Base-by-base conservation (phyloP, 371 early-diverging fungal genomes). In the Mucor racemosus region DNA sequence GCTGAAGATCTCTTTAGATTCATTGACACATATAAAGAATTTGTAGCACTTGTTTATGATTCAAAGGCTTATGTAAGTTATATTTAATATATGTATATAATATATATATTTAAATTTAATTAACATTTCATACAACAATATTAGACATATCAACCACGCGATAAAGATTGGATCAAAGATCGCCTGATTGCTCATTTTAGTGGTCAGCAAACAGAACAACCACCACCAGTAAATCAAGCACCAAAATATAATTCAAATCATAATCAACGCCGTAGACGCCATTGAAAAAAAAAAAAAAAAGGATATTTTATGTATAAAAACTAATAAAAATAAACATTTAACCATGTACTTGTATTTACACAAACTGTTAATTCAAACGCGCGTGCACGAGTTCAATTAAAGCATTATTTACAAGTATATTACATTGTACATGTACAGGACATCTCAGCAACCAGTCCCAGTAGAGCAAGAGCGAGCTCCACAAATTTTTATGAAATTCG, bases 161-260 rank as follows among this genome's bases (percentile, higher is more conserved):
- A 82, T 61, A 82, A 75, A 65, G 76, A 75, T 34, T 82, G 83
- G 83, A 78, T 82, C 53, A 82, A 82, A 40, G 79, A 80, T 9
- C 64, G 73, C n/a, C 44, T 82, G 21, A 63, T 82, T 61, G 67
- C 73, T 17, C 80, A 82, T 72, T 78, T 82, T 41, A 80, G 80
- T 31, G 62, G 70, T 31, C 73, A 69, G 40, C 69, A 73, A 14
- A 58, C 60, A 53, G 38, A 42, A 21, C 40, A 57, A n/a, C 62
- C 68, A 26, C 54, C 68, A 15, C 68, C 48, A 67, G 58, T 44
- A 36, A 62, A 50, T 42, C 56, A 66, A 10, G 48, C 59, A 14
- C 61, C 39, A 26, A 58, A 35, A 60, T 14, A 53, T 14, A 31
- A 31, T 31, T 21, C 4, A 19, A 66, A 60, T 41, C 17, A 50